Evolutionary conservation across 2,329 filamentous ascomycete genomes (phyloP).

Genomic region (Scytalidium lignicola): DNA sequence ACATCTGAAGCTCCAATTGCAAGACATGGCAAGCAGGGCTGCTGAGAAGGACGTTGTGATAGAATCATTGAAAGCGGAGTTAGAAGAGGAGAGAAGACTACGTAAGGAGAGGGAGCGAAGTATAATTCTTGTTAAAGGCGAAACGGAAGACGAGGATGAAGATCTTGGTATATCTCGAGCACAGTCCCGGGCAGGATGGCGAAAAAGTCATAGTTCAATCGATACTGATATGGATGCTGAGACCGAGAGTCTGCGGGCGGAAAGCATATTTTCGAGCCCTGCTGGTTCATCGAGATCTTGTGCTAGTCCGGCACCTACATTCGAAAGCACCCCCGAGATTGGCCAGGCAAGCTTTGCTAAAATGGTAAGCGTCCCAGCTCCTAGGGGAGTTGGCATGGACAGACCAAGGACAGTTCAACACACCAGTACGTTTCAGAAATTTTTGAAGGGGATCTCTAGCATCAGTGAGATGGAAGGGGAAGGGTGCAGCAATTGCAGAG

Average conservation of each 20-base stretch:
- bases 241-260: slow-evolving; percentile 46
- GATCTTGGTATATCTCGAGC: slow-evolving; percentile 20
- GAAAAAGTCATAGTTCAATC: slow-evolving; percentile 23
- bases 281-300: slow-evolving; percentile 27
- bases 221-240: slow-evolving; percentile 47
- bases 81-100: slow-evolving; percentile 45
- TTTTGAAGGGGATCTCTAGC: slow-evolving; percentile 39
- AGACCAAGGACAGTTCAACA: slow-evolving; percentile 28
- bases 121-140: slow-evolving; percentile 19
- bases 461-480: slow-evolving; percentile 15
- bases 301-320: slow-evolving; percentile 9
- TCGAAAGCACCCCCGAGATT: slow-evolving; percentile 15
- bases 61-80: slow-evolving; percentile 42
- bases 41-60: slow-evolving; percentile 49
- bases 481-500: slow-evolving; percentile 51
- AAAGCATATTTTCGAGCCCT: slow-evolving; percentile 57
- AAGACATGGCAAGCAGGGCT: slow-evolving; percentile 50
- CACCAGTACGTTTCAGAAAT: slow-evolving; percentile 42
- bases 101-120: slow-evolving; percentile 23
- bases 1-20: slow-evolving; percentile 54
- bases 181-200: slow-evolving; percentile 7
- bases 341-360: slow-evolving; percentile 14
- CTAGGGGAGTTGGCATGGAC: not conserved
- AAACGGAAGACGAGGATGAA: slow-evolving; percentile 19
- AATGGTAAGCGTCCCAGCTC: slow-evolving; percentile 12